phyloP scores from a whole-genome alignment of 257 asterid genomes.

The Mitragyna speciosa region DNA sequence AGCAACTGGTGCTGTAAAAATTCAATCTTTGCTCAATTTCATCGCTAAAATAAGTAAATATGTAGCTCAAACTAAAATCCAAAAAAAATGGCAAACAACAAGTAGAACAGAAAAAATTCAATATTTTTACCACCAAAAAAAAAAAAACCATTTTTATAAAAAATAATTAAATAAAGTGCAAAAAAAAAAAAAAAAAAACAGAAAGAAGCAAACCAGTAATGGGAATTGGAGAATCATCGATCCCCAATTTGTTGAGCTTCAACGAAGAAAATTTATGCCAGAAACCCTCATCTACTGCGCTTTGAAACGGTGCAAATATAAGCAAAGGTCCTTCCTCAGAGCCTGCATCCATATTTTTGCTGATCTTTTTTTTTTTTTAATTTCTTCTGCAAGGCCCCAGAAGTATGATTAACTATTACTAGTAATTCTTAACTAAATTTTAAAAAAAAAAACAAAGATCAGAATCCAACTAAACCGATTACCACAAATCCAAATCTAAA shows the following conservation, averaged over 20 bases:
- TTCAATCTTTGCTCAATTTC: background rate
- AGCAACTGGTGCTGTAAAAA: background rate
- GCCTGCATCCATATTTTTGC: conserved; percentile 35
- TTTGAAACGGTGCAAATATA: conserved; percentile 72
- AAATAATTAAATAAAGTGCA: background rate
- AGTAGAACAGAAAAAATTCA: background rate
- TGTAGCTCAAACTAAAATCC: too few species aligned
- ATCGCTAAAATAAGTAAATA: too few species aligned
- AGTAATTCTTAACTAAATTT: too few species aligned
- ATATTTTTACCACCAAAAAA: background rate
- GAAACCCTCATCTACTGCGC: conserved; percentile 85
- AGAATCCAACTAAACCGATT: too few species aligned
- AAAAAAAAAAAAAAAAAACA: conserved; percentile 9
- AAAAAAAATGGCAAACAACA: too few species aligned
- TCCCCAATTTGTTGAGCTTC: conserved; percentile 91
- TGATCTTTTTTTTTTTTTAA: background rate
- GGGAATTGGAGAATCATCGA: conserved; percentile 87
- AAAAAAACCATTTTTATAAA: background rate
- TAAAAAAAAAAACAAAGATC: too few species aligned
- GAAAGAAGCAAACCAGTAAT: conserved; percentile 56
- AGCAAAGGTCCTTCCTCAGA: conserved; percentile 40
- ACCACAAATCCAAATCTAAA: too few species aligned
- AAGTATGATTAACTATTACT: too few species aligned
- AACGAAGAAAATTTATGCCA: conserved; percentile 88
- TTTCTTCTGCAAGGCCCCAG: background rate